These are phyloP conservation scores for Venturia oleaginea DNA, from an alignment of 2,329 filamentous ascomycete genomes.

Conservation along the genomic window DNA sequence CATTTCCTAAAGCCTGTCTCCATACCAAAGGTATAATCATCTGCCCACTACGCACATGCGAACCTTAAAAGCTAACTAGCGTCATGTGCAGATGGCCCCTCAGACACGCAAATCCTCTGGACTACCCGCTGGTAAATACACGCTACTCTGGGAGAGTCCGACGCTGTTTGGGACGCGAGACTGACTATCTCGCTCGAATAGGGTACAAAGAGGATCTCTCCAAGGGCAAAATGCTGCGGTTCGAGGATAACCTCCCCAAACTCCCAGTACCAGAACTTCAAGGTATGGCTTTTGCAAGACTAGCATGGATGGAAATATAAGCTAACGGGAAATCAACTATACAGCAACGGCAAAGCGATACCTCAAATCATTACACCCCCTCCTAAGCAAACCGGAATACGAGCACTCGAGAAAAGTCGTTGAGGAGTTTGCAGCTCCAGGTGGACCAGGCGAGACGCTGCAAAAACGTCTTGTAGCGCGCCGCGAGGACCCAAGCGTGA, in stretches of 20 bases:
- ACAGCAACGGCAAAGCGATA: constrained; percentile 68
- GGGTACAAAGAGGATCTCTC: constrained; percentile 72
- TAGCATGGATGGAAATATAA: not conserved
- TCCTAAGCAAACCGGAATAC: constrained; percentile 60
- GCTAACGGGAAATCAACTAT: not conserved
- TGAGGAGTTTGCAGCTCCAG: constrained; percentile 79
- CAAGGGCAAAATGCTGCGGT: constrained; percentile 74
- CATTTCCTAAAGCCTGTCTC: not conserved
- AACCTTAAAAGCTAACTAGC: not conserved
- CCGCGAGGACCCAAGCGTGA: constrained; percentile 67
- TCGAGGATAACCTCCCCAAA: constrained; percentile 73
- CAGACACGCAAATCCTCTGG: constrained; percentile 33
- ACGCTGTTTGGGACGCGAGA: not conserved
- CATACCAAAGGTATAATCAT: not conserved
- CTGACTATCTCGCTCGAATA: constrained; percentile 25
- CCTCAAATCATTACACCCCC: constrained; percentile 67
- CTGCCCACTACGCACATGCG: not conserved
- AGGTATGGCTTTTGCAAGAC: constrained; percentile 12
- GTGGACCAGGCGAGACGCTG: constrained; percentile 69
- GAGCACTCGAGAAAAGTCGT: constrained; percentile 73
- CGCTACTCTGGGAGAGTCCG: constrained; percentile 2
- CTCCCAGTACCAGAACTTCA: constrained; percentile 75
- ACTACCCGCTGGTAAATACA: constrained; percentile 36
- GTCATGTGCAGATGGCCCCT: constrained; percentile 21
- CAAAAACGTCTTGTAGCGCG: constrained; percentile 80